phyloP scores from a whole-genome alignment of 2,329 filamentous ascomycete genomes.

The Diplodia seriata region DNA sequence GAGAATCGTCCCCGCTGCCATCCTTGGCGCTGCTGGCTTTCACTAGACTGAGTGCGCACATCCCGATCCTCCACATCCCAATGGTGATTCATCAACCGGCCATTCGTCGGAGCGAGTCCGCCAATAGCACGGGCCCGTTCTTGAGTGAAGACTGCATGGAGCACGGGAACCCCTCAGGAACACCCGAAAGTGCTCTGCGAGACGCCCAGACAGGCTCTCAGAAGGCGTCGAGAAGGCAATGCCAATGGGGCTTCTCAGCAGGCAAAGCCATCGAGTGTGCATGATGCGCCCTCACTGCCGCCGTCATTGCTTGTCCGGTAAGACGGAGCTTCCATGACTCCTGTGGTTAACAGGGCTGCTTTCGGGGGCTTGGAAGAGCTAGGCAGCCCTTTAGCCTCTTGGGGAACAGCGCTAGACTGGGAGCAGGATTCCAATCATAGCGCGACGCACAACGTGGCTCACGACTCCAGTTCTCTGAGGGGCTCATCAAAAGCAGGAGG shows the following conservation, averaged over 20 bases:
- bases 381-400: neutral
- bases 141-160: neutral
- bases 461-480: neutral
- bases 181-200: neutral
- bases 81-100: neutral
- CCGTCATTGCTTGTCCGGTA: neutral
- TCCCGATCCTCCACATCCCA: neutral
- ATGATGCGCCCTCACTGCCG: neutral
- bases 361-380: neutral
- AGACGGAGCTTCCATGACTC: neutral
- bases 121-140: neutral
- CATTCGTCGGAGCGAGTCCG: neutral
- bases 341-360: neutral
- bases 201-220: neutral
- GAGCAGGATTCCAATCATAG: neutral
- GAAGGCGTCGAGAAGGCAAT: neutral
- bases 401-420: neutral
- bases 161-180: conserved; percentile 19
- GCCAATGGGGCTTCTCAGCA: neutral
- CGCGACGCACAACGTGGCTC: neutral
- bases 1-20: neutral
- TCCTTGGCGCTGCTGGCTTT: neutral
- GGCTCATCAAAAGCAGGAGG: neutral
- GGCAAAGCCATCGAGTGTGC: neutral
- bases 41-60: neutral